Percentiles rank a stretch among this genome's conserved stretches.
Evolutionary conservation across 2,329 filamentous ascomycete genomes (phyloP).

Genomic region (Chalara sp.): DNA sequence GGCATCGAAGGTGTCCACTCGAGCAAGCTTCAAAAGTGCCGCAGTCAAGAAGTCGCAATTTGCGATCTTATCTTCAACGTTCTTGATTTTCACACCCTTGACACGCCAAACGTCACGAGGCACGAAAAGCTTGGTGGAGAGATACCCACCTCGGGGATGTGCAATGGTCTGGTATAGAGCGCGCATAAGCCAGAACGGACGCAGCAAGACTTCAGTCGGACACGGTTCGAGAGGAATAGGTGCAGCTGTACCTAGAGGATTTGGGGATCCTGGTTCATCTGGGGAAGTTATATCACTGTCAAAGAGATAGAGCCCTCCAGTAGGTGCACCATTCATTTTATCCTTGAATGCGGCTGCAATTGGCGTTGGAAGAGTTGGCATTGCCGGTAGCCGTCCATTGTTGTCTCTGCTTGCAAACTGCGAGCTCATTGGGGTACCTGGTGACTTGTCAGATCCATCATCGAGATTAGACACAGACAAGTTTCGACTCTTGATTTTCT

Average conservation of each 20-base stretch:
- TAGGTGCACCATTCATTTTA: conserved; percentile 46
- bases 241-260: conserved; percentile 52
- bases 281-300: conserved; percentile 74
- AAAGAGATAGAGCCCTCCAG: conserved; percentile 72
- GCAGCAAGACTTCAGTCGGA: conserved; percentile 79
- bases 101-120: conserved; percentile 91
- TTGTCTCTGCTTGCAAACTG: conserved; percentile 32
- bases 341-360: conserved; percentile 56
- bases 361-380: conserved; percentile 63
- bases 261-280: conserved; percentile 56
- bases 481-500: conserved; percentile 67
- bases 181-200: conserved; percentile 97
- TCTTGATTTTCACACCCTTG: conserved; percentile 87
- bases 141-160: conserved; percentile 84
- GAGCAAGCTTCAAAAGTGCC: conserved; percentile 73
- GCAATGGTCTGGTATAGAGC: conserved; percentile 87
- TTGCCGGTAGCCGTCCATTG: conserved; percentile 40
- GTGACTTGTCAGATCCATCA: conserved; percentile 58
- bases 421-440: conserved; percentile 65
- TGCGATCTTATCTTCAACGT: conserved; percentile 86
- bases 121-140: conserved; percentile 87
- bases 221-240: conserved; percentile 84
- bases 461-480: conserved; percentile 59
- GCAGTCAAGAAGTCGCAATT: conserved; percentile 89
- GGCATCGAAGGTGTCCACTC: conserved; percentile 83